Evolutionary conservation across 2,329 filamentous ascomycete species (phyloP).

Genomic region (Nigrospora sphaerica): DNA sequence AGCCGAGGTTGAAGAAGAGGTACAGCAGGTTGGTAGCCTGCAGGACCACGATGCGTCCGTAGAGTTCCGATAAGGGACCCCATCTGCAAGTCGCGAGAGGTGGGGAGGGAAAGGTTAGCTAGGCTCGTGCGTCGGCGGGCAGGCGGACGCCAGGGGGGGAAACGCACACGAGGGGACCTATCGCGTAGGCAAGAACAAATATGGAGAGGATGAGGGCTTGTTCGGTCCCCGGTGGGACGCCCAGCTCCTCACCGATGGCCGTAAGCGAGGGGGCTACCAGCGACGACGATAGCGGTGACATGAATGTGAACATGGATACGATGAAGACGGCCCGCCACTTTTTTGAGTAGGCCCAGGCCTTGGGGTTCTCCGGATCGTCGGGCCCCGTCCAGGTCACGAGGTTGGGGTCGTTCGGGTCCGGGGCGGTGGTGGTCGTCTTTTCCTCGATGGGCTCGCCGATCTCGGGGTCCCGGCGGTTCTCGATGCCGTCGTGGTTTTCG

Average conservation of each 20-base stretch:
- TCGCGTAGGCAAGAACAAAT: conserved; percentile 46
- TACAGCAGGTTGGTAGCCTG: conserved; percentile 44
- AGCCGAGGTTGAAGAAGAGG: conserved; percentile 50
- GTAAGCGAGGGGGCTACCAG: conserved; percentile 46
- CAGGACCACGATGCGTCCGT: conserved; percentile 45
- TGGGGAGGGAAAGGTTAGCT: background rate
- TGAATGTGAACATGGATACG: conserved; percentile 51
- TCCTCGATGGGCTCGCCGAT: conserved; percentile 14
- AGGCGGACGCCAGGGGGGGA: background rate
- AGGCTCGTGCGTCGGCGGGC: background rate
- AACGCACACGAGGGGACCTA: conserved; percentile 39
- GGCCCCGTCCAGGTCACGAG: conserved; percentile 44
- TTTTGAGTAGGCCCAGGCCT: conserved; percentile 46
- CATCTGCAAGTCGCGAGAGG: conserved; percentile 15
- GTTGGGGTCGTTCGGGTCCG: conserved; percentile 27
- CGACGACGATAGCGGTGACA: conserved; percentile 52
- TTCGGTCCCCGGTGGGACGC: conserved; percentile 37
- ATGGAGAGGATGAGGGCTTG: conserved; percentile 37
- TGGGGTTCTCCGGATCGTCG: conserved; percentile 41
- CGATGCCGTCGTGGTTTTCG: conserved; percentile 31
- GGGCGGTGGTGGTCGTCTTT: conserved; percentile 14
- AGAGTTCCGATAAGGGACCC: conserved; percentile 47
- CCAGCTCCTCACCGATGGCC: conserved; percentile 44
- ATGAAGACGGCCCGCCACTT: conserved; percentile 52
- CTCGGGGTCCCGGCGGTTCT: conserved; percentile 27